Percentiles rank a stretch among this genome's conserved stretches.
Conservation (phyloP, 495 filamentous ascomycete species). For the Rhypophila decipiens region DNA sequence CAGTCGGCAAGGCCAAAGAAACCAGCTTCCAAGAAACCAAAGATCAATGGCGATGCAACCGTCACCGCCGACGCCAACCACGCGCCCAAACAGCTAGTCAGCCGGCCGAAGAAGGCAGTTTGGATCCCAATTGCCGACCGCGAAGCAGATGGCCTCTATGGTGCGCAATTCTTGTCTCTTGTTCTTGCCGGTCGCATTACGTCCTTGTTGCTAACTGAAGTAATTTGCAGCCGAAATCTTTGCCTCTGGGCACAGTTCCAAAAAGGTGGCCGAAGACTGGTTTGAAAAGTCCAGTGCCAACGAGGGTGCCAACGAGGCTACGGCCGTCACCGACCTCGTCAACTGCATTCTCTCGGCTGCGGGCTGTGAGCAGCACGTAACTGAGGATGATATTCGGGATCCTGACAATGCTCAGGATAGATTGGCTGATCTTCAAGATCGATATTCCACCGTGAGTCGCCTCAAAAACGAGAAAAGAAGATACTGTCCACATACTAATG, state of each 20-base stretch:
- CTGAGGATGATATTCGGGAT: conserved; percentile 73
- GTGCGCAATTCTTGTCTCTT: conserved; percentile 37
- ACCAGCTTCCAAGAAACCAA: conserved; percentile 67
- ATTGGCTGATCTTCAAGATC: conserved; percentile 71
- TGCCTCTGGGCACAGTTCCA: conserved; percentile 57
- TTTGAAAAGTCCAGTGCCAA: conserved; percentile 64
- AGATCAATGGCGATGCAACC: conserved; percentile 56
- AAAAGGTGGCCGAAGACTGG: conserved; percentile 79
- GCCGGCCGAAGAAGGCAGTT: conserved; percentile 54
- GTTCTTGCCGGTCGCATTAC: background rate
- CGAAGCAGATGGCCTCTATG: conserved; percentile 66
- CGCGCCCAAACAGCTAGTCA: conserved; percentile 49
- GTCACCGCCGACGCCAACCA: conserved; percentile 20
- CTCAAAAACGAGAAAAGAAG: background rate
- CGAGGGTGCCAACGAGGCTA: conserved; percentile 52
- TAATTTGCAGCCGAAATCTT: conserved; percentile 81
- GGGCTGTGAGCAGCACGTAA: conserved; percentile 70
- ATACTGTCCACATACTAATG: background rate
- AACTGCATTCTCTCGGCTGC: conserved; percentile 82
- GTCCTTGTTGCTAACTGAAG: too few species aligned
- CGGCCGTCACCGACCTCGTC: conserved; percentile 72
- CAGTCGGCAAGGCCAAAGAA: conserved; percentile 42
- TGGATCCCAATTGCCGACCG: conserved; percentile 41
- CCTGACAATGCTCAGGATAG: conserved; percentile 67
- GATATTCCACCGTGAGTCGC: conserved; percentile 59